A percentile compares a stretch with the other conserved stretches of the same genome.
phyloP scores from a whole-genome alignment of 2,329 filamentous ascomycete species.

The Pseudopithomyces chartarum region DNA sequence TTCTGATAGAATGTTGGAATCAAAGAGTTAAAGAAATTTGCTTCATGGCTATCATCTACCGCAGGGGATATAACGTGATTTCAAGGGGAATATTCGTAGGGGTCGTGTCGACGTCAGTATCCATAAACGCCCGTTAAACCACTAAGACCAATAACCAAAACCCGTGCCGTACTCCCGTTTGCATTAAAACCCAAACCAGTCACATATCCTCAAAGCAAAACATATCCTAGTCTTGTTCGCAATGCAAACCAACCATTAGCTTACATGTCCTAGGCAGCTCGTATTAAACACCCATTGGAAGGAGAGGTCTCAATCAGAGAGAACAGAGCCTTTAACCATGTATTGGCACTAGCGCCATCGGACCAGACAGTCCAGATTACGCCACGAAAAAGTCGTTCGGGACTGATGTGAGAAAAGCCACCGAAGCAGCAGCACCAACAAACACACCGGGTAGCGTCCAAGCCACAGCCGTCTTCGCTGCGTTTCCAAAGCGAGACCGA shows the following conservation, averaged over 20 bases:
- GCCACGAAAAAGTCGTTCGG: conserved; percentile 7
- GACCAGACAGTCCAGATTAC: background rate
- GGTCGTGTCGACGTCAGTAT: conserved; percentile 1
- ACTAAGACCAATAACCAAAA: background rate
- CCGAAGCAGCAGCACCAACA: background rate
- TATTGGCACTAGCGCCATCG: background rate
- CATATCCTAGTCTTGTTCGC: background rate
- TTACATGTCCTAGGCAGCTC: background rate
- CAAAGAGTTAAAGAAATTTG: background rate
- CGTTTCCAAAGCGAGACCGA: conserved; percentile 1
- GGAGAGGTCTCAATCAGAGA: background rate
- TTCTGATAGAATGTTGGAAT: background rate
- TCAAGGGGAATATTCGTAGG: conserved; percentile 1
- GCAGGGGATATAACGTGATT: background rate
- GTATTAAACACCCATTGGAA: background rate
- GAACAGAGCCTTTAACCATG: background rate
- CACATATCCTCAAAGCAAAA: background rate
- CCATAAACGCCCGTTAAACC: conserved; percentile 4
- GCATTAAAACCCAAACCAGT: background rate
- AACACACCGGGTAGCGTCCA: conserved; percentile 1
- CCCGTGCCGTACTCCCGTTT: background rate
- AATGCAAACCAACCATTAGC: background rate
- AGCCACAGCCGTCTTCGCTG: background rate
- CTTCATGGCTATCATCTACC: background rate
- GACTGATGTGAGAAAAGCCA: conserved; percentile 4